Base-by-base conservation (phyloP, 441 rosid genomes). In the Syzygium syzygioides region DNA sequence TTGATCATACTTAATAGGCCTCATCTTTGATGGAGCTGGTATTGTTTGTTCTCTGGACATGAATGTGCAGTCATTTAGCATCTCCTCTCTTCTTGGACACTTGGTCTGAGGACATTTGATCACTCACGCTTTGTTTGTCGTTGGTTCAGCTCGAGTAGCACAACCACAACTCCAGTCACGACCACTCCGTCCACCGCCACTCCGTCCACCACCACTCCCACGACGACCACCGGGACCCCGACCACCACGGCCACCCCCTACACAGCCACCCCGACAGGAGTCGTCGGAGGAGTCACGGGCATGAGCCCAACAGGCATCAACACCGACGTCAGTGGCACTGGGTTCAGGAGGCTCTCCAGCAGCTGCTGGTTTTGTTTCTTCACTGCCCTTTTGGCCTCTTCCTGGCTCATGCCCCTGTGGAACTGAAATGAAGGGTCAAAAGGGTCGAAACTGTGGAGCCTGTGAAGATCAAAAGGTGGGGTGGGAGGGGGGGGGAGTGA, bases 251-350 rank as follows among this genome's bases (percentile, higher is more conserved):
- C 94, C 13, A 87, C 91, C 14, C 95, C 98, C 3, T 97, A 92
- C 90, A 64, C 93, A 4, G 89, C 93, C 30, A 94, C 94, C 28
- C 93, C 97, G 20, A 95, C 90, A 7, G 99, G 99, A 89, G 95
- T 91, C 55, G 86, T 96, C 64, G 96, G 96, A 90, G 95, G 92
- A 79, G 91, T 86, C 88, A 91, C 92, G 0, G 95, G 95, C 41
- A 26, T 90, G 50, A 93, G 93, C 71, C 97, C 98, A 15, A 79
- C 94, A 2, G 95, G 98, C 86, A 90, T 93, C 30, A 95, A 96
- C 92, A 94, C 94, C 32, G 98, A 97, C 89, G 89, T 93, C 83
- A 91, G 93, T 6, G 89, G 92, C 19, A 95, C 92, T 1, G 98
- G 96, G 14, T 85, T 90, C 54, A 89, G 83, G 52, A 37, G 91